Base-by-base conservation (phyloP, 768 basidiomycete genomes). In the Boletus rubroflammeus region DNA sequence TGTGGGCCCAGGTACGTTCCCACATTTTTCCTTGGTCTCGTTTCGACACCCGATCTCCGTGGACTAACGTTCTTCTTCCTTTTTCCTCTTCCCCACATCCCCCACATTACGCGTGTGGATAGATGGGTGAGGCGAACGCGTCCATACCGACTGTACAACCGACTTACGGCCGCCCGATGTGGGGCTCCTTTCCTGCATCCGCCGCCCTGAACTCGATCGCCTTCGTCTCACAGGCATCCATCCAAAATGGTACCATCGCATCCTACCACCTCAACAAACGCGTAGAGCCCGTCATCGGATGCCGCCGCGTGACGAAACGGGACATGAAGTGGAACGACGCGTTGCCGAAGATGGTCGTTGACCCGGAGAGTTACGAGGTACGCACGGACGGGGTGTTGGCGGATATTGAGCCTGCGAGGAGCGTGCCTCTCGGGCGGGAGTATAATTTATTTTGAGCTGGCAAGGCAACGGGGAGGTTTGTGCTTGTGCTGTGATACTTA, bases 141-240 rank as follows among this genome's bases (percentile, higher is more conserved):
- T 95, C 93, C 8, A 98, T 99, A 58, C 94, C 97, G 13, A 90
- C 92, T 2, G 92, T 99, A 0, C 94, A 98, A 67, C 97, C 97
- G 0, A 81, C 85, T 67, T 83, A 82, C 57, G 82, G 85, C 9
- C 83, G 86, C 41, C 93, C 92, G 1, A 98, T 98, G 97, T 99
- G 95, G 94, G 96, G 91, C 14, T 71, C 86, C 28, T 75, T 88
- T 56, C 76, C 93, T 0, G 73, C 77, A 2, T 85, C 92, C 3
- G 96, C 93, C 0, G 88, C 90, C 0, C 78, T 86, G 48, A 90
- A 89, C 72, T 96, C 93, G 0, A 76, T 94, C 50, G 75, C 85
- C 5, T 99, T 97, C 71, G 93, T 96, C 35, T 95, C 92, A 4
- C 74, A 84, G 55, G 72, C 81, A 15, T 90, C 91, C 1, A 75